These are phyloP conservation scores for Usnea hakonensis DNA, from an alignment of 495 filamentous ascomycete species.

Conservation along the genomic window DNA sequence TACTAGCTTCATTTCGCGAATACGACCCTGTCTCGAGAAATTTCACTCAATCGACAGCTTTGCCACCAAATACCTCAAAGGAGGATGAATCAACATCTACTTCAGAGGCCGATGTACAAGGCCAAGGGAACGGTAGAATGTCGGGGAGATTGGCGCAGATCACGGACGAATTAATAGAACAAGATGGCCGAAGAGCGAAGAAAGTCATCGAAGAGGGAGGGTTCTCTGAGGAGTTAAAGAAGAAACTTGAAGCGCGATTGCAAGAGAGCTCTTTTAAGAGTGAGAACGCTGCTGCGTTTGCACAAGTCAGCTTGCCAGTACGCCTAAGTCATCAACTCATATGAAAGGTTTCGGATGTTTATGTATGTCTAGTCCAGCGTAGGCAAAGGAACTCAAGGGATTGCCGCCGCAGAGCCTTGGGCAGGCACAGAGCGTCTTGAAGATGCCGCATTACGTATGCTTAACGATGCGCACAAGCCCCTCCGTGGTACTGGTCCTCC, in stretches of 20 bases:
- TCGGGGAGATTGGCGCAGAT: conserved; percentile 65
- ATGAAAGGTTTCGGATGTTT: not conserved
- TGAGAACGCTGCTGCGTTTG: conserved; percentile 62
- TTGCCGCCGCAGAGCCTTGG: conserved; percentile 69
- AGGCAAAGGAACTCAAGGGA: conserved; percentile 62
- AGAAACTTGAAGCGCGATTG: conserved; percentile 64
- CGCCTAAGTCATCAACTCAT: conserved; percentile 6
- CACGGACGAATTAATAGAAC: conserved; percentile 69
- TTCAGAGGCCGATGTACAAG: conserved; percentile 1
- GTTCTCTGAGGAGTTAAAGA: conserved; percentile 80
- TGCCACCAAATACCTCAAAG: conserved; percentile 11
- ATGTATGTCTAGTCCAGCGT: conserved; percentile 44
- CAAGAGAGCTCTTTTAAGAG: conserved; percentile 60
- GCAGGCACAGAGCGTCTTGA: conserved; percentile 63
- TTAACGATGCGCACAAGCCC: conserved; percentile 72
- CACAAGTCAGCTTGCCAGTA: conserved; percentile 57
- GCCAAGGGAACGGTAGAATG: conserved; percentile 53
- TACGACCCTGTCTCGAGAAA: not conserved
- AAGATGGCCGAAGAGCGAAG: conserved; percentile 59
- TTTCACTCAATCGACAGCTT: conserved; percentile 6
- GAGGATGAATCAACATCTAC: not conserved
- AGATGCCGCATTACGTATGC: conserved; percentile 81
- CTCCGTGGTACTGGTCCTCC: conserved; percentile 42
- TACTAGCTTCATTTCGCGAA: not conserved
- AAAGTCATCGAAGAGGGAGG: conserved; percentile 77